A percentile compares a stretch with the other conserved stretches of the same genome.
Conservation (phyloP, 164 flowering plant genomes). For the Liriodendron chinense region DNA sequence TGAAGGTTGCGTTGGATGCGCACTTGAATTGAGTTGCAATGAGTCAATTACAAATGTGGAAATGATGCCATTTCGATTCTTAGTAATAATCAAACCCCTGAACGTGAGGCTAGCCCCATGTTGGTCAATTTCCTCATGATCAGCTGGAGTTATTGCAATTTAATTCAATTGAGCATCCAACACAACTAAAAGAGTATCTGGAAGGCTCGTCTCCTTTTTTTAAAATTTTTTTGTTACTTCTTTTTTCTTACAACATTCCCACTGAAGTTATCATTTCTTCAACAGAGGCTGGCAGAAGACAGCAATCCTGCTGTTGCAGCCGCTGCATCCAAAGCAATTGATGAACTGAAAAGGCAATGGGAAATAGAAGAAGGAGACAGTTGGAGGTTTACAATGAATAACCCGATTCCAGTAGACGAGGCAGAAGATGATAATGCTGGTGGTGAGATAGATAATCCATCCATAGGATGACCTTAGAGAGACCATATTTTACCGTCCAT, state of each 20-base stretch:
- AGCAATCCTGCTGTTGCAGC: constrained; percentile 82
- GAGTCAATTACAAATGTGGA: background rate
- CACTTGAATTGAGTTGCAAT: background rate
- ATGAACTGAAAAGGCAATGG: constrained; percentile 87
- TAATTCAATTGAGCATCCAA: background rate
- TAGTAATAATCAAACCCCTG: background rate
- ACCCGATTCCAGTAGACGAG: constrained; percentile 23
- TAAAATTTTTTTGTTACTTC: no score
- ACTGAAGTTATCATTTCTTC: background rate
- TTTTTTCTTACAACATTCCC: background rate
- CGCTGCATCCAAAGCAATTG: constrained; percentile 80
- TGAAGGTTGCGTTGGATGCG: background rate
- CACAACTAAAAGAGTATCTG: background rate
- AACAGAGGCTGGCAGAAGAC: constrained; percentile 90
- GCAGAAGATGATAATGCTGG: constrained; percentile 19
- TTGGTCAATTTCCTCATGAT: no score
- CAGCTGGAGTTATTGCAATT: background rate
- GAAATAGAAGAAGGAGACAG: constrained; percentile 90
- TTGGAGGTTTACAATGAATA: constrained; percentile 73
- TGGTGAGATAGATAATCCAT: constrained; percentile 4
- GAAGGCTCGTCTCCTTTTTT: background rate
- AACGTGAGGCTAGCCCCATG: no score
- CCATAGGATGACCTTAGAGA: background rate
- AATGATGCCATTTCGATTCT: background rate
- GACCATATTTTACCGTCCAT: background rate